Base-by-base conservation (phyloP, 2,329 filamentous ascomycete genomes). In the Bimuria novae-zelandiae region DNA sequence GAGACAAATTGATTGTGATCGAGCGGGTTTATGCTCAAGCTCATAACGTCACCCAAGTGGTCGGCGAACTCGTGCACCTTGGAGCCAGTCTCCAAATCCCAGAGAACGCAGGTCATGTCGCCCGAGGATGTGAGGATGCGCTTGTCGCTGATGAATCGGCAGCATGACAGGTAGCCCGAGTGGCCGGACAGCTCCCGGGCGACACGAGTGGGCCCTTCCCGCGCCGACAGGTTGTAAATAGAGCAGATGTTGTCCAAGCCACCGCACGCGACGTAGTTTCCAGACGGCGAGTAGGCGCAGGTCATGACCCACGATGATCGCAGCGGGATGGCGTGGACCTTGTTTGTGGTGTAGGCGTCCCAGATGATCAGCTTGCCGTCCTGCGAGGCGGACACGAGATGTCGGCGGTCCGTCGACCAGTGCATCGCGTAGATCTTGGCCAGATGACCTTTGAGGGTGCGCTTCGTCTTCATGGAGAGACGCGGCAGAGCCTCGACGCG, bases 391-490 rank as follows among this genome's bases (percentile, higher is more conserved):
- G 94, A 97, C 47, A 99, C 94, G 56, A 97, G 86, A 78, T 97
- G 94, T 77, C 94, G 88, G 72, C 94, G 87, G 79, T 99, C 94
- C 61, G 94, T 99, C 29, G 94, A 97, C 94, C 94, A 99, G 82
- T 99, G 94, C 94, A 99, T 99, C 69, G 94, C 94, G 77, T 99
- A 99, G 70, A 99, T 99, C 81, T 99, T 99, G 69, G 94, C 94
- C 64, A 99, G 80, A 83, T 99, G 94, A 63, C 94, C 94, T 81
- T 97, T 97, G 64, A 99, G 83, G 45, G 92, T 97, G 70, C 92
- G 89, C 81, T 96, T 94, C 61, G 93, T 90, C 83, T 94, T 96
- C 94, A 99, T 97, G 73, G 93, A 84, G 77, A 95, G 94, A 77
- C 89, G 89, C 61, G 93, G 92, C 68, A 99, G 86, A 63, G 89